Evolutionary conservation across 2,329 filamentous ascomycete species (phyloP).

Genomic region (Cladosporium colombiae): DNA sequence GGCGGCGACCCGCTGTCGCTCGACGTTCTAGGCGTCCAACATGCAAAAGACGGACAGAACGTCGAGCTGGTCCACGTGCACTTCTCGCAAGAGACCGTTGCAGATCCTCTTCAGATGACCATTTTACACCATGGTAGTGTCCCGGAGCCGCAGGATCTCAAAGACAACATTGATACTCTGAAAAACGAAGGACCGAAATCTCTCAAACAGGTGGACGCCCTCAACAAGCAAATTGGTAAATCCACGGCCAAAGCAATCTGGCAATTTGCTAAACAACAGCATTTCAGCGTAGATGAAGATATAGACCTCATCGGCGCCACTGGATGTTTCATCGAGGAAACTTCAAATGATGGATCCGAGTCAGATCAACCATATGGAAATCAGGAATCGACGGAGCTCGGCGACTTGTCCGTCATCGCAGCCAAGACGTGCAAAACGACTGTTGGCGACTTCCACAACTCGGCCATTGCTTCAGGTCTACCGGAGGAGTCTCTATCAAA

Average conservation of each 20-base stretch:
- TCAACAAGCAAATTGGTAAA: background rate
- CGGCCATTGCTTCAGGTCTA: constrained; percentile 4
- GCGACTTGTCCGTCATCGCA: constrained; percentile 5
- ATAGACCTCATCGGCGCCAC: constrained; percentile 4
- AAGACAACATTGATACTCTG: background rate
- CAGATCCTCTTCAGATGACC: constrained; percentile 6
- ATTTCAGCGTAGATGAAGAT: constrained; percentile 13
- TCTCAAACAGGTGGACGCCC: background rate
- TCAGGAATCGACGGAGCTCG: constrained; percentile 3
- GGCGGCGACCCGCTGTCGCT: constrained; percentile 12
- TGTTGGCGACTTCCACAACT: constrained; percentile 6
- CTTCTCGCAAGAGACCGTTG: background rate
- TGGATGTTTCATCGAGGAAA: background rate
- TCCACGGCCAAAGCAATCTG: constrained; percentile 5
- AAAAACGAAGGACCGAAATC: background rate
- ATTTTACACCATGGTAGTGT: constrained; percentile 4
- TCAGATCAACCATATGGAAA: background rate
- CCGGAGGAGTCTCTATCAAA: background rate
- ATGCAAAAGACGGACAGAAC: background rate
- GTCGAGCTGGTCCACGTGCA: constrained; percentile 16
- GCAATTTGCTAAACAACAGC: constrained; percentile 11
- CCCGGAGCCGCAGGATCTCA: constrained; percentile 3
- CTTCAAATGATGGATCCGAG: background rate
- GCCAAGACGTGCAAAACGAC: constrained; percentile 13
- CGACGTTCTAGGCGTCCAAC: constrained; percentile 12